phyloP scores from a whole-genome alignment of 2,329 filamentous ascomycete genomes.

The Exserohilum rostratum region DNA sequence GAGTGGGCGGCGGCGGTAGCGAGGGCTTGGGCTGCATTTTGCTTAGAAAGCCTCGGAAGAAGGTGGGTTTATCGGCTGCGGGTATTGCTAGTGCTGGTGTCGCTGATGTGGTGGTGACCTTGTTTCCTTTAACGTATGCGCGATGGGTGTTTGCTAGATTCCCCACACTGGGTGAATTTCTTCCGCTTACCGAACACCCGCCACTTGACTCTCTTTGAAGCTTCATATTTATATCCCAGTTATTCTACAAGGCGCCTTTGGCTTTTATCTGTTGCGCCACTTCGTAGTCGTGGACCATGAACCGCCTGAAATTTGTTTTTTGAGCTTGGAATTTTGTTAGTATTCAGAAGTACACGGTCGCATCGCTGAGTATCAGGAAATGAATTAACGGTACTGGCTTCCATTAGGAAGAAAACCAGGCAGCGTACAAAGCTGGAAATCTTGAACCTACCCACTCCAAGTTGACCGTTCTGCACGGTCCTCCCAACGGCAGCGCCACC shows the following conservation, averaged over 20 bases:
- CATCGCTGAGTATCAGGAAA: too few species aligned
- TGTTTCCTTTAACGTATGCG: neutral
- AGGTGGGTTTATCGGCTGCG: neutral
- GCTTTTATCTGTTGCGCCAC: too few species aligned
- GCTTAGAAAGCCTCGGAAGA: neutral
- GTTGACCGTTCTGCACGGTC: neutral
- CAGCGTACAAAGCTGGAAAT: neutral
- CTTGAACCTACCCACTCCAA: neutral
- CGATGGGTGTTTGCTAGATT: fast-evolving
- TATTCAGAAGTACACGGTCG: too few species aligned
- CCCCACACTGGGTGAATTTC: too few species aligned
- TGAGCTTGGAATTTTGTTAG: too few species aligned
- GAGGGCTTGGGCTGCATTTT: neutral
- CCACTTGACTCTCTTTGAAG: too few species aligned
- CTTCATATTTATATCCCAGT: too few species aligned
- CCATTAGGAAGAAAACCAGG: neutral
- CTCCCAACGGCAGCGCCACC: neutral
- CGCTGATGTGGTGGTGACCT: neutral
- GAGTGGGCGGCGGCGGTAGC: neutral
- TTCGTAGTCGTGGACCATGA: too few species aligned
- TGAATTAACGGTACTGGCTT: neutral
- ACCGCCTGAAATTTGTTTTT: too few species aligned
- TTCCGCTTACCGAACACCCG: neutral
- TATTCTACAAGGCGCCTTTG: too few species aligned
- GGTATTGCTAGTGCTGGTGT: neutral